Evolutionary conservation across 305 asterid species (phyloP), one percentile per base, ranked within the genome.

Genomic region (Fraxinus nigra): DNA sequence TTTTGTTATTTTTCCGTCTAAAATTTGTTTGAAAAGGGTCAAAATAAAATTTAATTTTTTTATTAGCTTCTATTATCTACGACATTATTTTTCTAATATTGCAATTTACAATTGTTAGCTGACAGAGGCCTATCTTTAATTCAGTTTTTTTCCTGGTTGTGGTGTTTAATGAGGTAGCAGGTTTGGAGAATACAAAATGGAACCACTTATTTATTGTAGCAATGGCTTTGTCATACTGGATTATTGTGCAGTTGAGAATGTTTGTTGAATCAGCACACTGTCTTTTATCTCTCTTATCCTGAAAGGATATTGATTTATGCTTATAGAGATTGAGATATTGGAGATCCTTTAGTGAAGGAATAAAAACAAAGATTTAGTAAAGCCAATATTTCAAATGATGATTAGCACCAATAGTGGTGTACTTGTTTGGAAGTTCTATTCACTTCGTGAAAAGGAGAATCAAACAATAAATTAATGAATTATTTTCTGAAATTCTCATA

Each of bases 81-180:
- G 46, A 67, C 10, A 74, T 54, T 67, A 26, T 76, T 72, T 82
- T 51, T n/a, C 16, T 24, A 4, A 32, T 10, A 72, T 78, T 34
- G 80, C 48, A 74, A 79, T 72, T 80, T 85, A 82, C 69, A 80
- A 63, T 70, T 76, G 35, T 26, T 81, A n/a, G 72, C 26, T 63
- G 69, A 26, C 20, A 4, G 14, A 24, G 11, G 40, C 13, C 11
- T 8, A 70, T 59, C 83, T 70, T 70, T 33, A 61, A 77, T 46
- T 78, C 76, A 56, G 54, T 46, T 48, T 51, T 37, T 33, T 73
- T 18, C 20, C 14, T 32, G 46, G 72, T 51, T 77, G 18, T 74
- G 69, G 61, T 61, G 67, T 79, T 74, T 63, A 77, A 34, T 69
- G 78, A 34, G 76, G 46, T 74, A 43, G 80, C 75, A 24, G 79